Conservation (phyloP, 345 rosid genomes). For the Lepidium africanum region DNA sequence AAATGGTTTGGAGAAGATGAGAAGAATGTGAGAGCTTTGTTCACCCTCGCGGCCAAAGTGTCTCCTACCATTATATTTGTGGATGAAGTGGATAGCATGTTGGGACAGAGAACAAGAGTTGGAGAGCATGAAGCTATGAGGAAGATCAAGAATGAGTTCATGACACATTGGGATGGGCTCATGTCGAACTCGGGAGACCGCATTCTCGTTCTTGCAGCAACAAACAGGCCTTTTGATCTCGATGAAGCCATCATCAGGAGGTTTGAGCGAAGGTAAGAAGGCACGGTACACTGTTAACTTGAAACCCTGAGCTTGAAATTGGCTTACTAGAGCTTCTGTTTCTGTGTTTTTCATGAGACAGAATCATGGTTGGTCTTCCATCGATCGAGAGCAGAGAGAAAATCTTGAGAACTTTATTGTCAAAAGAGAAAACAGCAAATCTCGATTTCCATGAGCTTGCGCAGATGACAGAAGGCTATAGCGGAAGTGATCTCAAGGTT, state of each 20-base stretch:
- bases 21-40: slow-evolving; percentile 90
- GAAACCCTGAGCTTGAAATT: neutral
- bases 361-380: slow-evolving; percentile 98
- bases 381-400: slow-evolving; percentile 70
- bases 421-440: slow-evolving; percentile 74
- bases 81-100: slow-evolving; percentile 99
- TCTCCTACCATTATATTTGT: slow-evolving; percentile 95
- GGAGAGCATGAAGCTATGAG: slow-evolving; percentile 99
- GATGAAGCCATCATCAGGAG: slow-evolving; percentile 99
- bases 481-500: slow-evolving; percentile 99
- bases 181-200: slow-evolving; percentile 69
- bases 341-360: slow-evolving; percentile 29
- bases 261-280: slow-evolving; percentile 78
- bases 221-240: slow-evolving; percentile 98
- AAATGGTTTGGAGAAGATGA: slow-evolving; percentile 99
- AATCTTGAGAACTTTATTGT: slow-evolving; percentile 79
- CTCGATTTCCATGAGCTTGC: slow-evolving; percentile 89
- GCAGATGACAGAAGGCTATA: slow-evolving; percentile 82
- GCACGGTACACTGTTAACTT: neutral
- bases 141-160: slow-evolving; percentile 94
- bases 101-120: slow-evolving; percentile 91
- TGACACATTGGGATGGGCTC: slow-evolving; percentile 99
- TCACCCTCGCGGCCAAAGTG: slow-evolving; percentile 90
- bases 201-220: slow-evolving; percentile 98
- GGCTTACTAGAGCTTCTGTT: slow-evolving; percentile 5